Evolutionary conservation across 2,329 filamentous ascomycete genomes (phyloP).

Genomic region (Sporothrix brasiliensis): DNA sequence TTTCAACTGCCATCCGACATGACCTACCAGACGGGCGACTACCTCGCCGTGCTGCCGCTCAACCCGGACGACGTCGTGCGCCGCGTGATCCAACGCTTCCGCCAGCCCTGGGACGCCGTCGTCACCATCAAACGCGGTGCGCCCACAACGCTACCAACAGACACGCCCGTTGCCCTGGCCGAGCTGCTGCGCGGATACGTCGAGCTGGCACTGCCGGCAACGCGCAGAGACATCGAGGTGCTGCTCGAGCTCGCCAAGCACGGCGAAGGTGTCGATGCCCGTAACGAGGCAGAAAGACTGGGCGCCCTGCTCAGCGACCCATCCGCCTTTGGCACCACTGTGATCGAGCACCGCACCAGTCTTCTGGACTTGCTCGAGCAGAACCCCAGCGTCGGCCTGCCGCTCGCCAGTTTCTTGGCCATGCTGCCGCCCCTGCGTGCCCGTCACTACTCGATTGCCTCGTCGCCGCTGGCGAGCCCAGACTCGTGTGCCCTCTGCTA

Average conservation of each 20-base stretch:
- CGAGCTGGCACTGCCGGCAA: slow-evolving; percentile 71
- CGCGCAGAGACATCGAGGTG: slow-evolving; percentile 48
- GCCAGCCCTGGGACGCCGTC: slow-evolving; percentile 68
- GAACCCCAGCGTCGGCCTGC: slow-evolving; percentile 55
- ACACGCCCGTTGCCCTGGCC: slow-evolving; percentile 60
- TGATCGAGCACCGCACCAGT: slow-evolving; percentile 27
- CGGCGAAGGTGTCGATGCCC: slow-evolving; percentile 31
- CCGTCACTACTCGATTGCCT: slow-evolving; percentile 65
- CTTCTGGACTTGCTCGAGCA: slow-evolving; percentile 65
- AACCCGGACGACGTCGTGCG: slow-evolving; percentile 66
- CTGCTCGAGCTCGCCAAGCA: slow-evolving; percentile 51
- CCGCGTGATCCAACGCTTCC: slow-evolving; percentile 65
- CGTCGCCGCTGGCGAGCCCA: slow-evolving; percentile 62
- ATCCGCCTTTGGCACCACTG: neutral
- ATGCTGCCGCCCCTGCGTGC: slow-evolving; percentile 65
- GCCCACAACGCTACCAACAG: slow-evolving; percentile 57
- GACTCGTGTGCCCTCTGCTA: slow-evolving; percentile 64
- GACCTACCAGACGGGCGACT: slow-evolving; percentile 72
- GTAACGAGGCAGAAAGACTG: slow-evolving; percentile 1
- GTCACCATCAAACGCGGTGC: slow-evolving; percentile 59
- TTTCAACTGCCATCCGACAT: slow-evolving; percentile 67
- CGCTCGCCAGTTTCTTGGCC: slow-evolving; percentile 62
- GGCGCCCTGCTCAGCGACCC: slow-evolving; percentile 22
- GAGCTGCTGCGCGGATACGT: slow-evolving; percentile 70
- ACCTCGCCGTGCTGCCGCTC: slow-evolving; percentile 71